Conservation (phyloP, 768 basidiomycete genomes). For the Gloeopeniophorella convolvens region DNA sequence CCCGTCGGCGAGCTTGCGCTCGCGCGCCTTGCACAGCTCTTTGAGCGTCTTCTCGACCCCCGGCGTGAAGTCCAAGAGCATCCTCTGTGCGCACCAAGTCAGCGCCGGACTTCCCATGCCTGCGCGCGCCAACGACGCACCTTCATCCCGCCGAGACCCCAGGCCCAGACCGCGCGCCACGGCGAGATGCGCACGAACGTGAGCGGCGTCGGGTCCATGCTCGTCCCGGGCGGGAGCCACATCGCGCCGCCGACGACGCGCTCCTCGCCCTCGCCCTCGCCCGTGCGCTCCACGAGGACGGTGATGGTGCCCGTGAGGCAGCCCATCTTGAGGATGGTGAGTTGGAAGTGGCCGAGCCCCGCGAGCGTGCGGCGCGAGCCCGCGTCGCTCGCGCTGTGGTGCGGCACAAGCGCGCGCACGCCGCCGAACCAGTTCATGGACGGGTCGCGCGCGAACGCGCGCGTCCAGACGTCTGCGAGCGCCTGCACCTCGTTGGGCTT, state of each 20-base stretch:
- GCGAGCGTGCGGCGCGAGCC: conserved; percentile 1
- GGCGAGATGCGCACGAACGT: conserved; percentile 15
- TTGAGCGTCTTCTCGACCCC: conserved; percentile 10
- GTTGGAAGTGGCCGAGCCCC: conserved; percentile 18
- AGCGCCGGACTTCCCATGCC: neutral
- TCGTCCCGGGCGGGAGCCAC: conserved; percentile 20
- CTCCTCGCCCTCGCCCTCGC: conserved; percentile 5
- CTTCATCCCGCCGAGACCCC: conserved; percentile 17
- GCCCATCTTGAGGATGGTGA: conserved; percentile 11
- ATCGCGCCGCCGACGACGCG: conserved; percentile 18
- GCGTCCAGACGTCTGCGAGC: conserved; percentile 14
- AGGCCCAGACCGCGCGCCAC: conserved; percentile 10
- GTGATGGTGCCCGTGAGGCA: conserved; percentile 12
- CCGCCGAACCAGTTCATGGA: conserved; percentile 22
- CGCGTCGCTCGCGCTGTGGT: neutral
- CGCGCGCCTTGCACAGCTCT: conserved; percentile 12
- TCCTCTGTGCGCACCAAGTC: neutral
- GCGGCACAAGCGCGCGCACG: neutral
- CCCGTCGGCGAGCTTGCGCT: conserved; percentile 10
- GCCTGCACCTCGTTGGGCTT: conserved; percentile 12
- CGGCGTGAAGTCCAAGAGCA: conserved; percentile 8
- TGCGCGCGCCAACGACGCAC: conserved; percentile 5
- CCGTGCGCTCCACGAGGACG: conserved; percentile 7
- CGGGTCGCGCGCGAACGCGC: conserved; percentile 22
- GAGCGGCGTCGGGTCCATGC: conserved; percentile 8